A percentile compares a stretch with the other conserved stretches of the same genome.
Evolutionary conservation across 768 basidiomycete genomes (phyloP).

Genomic region (Collybia nuda): DNA sequence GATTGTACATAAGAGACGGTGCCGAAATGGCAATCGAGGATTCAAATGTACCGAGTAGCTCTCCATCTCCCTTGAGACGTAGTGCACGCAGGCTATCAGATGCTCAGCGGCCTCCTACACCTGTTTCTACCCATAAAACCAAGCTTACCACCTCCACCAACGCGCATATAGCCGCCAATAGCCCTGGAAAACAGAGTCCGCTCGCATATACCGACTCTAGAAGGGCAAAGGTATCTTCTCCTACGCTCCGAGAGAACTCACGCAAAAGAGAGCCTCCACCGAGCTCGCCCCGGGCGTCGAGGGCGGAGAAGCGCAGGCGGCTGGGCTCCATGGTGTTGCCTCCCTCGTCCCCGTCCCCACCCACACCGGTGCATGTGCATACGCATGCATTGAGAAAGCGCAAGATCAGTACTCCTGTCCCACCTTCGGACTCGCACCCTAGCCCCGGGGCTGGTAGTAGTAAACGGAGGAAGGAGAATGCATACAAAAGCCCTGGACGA

Average conservation of each 20-base stretch:
- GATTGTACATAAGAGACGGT: too few relatives aligned
- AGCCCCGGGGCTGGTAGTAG: not conserved
- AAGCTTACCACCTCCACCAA: too few relatives aligned
- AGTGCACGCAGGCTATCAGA: too few relatives aligned
- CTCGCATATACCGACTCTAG: too few relatives aligned
- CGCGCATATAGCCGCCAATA: too few relatives aligned
- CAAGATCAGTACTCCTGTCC: not conserved
- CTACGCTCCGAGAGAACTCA: not conserved
- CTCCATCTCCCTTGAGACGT: too few relatives aligned
- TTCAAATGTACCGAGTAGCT: too few relatives aligned
- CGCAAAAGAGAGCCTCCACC: not conserved
- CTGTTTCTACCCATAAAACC: too few relatives aligned
- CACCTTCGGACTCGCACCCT: not conserved
- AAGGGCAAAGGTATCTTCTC: not conserved
- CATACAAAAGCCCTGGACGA: not conserved
- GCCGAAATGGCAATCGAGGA: too few relatives aligned
- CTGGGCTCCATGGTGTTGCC: not conserved
- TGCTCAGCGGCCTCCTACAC: too few relatives aligned
- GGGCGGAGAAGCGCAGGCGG: constrained; percentile 13
- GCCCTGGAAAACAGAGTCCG: too few relatives aligned
- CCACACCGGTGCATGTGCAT: not conserved
- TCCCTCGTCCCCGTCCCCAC: not conserved
- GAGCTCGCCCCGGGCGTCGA: constrained; percentile 7
- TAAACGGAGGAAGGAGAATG: constrained; percentile 1
- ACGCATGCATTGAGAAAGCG: not conserved